phyloP scores from a whole-genome alignment of 2,329 filamentous ascomycete species.

The Calonectria fujianensis region DNA sequence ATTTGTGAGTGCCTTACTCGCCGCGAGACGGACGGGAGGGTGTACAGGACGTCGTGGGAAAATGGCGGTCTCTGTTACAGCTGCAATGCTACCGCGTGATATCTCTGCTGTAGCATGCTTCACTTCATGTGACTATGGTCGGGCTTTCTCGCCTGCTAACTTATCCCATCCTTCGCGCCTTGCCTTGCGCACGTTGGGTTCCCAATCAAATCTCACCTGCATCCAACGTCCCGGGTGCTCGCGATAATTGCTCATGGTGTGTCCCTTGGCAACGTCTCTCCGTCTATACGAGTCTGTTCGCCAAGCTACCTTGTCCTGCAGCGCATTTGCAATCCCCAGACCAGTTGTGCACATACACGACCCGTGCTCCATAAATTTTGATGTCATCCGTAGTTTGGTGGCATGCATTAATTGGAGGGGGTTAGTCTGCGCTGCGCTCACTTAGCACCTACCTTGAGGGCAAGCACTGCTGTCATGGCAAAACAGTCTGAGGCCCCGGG shows the following conservation, averaged over 20 bases:
- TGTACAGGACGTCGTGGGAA: slow-evolving; percentile 24
- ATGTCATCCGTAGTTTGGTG: slow-evolving; percentile 25
- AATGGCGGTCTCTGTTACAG: slow-evolving; percentile 23
- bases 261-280: slow-evolving; percentile 12
- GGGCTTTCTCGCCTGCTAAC: slow-evolving; percentile 30
- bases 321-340: slow-evolving; percentile 23
- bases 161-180: slow-evolving; percentile 4
- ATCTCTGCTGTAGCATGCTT: slow-evolving; percentile 3
- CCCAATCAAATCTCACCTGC: slow-evolving; percentile 29
- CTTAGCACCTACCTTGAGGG: slow-evolving; percentile 24
- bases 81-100: slow-evolving; percentile 36
- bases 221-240: slow-evolving; percentile 23
- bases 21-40: slow-evolving; percentile 6
- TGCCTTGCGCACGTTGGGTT: slow-evolving; percentile 20
- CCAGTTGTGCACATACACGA: slow-evolving; percentile 26
- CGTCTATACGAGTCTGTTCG: slow-evolving; percentile 26
- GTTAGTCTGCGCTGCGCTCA: slow-evolving; percentile 4
- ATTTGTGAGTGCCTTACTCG: slow-evolving; percentile 32
- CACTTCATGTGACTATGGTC: slow-evolving; percentile 32
- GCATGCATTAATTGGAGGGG: slow-evolving; percentile 28
- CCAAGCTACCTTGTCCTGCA: slow-evolving; percentile 24
- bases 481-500: slow-evolving; percentile 14
- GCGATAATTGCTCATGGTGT: slow-evolving; percentile 19
- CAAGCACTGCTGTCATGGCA: slow-evolving; percentile 17
- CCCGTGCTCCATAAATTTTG: slow-evolving; percentile 20